Conservation (phyloP, 441 rosid species). For the Mallotus repandus region DNA sequence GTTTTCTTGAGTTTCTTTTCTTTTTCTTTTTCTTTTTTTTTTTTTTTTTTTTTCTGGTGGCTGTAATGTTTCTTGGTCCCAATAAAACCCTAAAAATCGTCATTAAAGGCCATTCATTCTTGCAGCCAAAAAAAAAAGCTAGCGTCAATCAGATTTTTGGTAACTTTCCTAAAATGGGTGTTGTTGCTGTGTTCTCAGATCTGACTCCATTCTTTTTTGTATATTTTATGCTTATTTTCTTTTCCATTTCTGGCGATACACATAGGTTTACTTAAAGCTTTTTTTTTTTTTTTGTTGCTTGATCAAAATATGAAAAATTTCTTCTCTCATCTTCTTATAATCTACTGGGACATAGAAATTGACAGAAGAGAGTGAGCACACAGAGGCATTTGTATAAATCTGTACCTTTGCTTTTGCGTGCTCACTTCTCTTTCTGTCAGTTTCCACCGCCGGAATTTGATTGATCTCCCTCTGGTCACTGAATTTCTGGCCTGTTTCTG, state of each 20-base stretch:
- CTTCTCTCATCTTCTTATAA: background rate
- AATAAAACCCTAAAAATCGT: constrained; percentile 16
- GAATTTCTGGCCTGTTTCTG: constrained; percentile 28
- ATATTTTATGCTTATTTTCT: constrained; percentile 8
- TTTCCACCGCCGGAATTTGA: constrained; percentile 45
- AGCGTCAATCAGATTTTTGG: constrained; percentile 24
- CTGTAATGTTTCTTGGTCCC: background rate
- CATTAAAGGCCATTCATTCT: background rate
- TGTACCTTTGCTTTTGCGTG: constrained; percentile 87
- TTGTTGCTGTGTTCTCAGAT: constrained; percentile 35
- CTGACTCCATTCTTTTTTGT: constrained; percentile 33
- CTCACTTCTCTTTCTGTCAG: constrained; percentile 90
- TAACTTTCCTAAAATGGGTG: constrained; percentile 35
- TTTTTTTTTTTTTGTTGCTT: background rate
- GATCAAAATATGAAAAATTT: background rate
- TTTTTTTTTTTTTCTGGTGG: background rate
- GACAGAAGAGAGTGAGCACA: constrained; percentile 99
- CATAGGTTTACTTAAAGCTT: background rate
- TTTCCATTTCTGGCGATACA: constrained; percentile 23
- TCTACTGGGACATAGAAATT: constrained; percentile 48
- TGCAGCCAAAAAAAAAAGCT: constrained; percentile 5
- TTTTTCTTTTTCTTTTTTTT: too few species aligned
- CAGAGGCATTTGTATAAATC: constrained; percentile 67
- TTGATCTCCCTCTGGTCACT: constrained; percentile 2
- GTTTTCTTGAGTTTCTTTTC: background rate